These are phyloP conservation scores for Epichloe gansuensis DNA, from an alignment of 2,329 filamentous ascomycete genomes.

Conservation along the genomic window DNA sequence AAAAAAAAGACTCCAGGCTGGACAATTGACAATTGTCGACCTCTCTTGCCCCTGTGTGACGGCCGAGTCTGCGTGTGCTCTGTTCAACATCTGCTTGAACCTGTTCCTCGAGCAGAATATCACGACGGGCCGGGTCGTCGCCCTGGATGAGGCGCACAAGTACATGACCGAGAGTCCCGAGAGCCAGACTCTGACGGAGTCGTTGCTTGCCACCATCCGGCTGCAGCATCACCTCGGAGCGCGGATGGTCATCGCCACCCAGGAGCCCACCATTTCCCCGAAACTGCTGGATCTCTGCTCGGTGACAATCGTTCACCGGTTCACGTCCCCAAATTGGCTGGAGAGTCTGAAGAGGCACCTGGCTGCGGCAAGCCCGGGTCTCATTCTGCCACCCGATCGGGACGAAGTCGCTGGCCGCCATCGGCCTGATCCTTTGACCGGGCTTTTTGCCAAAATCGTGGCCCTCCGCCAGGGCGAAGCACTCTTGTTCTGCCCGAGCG, in stretches of 20 bases:
- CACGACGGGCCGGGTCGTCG: constrained; percentile 44
- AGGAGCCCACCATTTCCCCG: constrained; percentile 61
- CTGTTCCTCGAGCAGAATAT: constrained; percentile 45
- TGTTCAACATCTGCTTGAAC: constrained; percentile 60
- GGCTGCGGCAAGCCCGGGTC: constrained; percentile 17
- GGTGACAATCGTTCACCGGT: constrained; percentile 60
- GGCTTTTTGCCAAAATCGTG: constrained; percentile 31
- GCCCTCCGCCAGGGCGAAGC: constrained; percentile 31
- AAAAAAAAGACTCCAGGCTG: constrained; percentile 8
- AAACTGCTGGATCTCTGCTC: constrained; percentile 58
- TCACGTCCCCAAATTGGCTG: constrained; percentile 54
- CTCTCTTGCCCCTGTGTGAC: constrained; percentile 61
- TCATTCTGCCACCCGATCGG: not conserved
- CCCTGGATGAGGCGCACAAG: constrained; percentile 69
- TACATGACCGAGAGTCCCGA: constrained; percentile 48
- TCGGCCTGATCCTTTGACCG: constrained; percentile 3
- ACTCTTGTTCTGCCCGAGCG: constrained; percentile 33
- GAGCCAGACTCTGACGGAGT: constrained; percentile 44
- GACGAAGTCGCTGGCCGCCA: not conserved
- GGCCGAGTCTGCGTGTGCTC: constrained; percentile 49
- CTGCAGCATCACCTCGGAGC: constrained; percentile 57
- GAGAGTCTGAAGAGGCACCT: constrained; percentile 30
- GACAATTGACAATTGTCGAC: constrained; percentile 40
- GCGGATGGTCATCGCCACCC: constrained; percentile 59
- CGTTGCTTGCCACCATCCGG: constrained; percentile 49